phyloP scores from a whole-genome alignment of 306 rosid genomes.

The Sechiopsis laciniata region DNA sequence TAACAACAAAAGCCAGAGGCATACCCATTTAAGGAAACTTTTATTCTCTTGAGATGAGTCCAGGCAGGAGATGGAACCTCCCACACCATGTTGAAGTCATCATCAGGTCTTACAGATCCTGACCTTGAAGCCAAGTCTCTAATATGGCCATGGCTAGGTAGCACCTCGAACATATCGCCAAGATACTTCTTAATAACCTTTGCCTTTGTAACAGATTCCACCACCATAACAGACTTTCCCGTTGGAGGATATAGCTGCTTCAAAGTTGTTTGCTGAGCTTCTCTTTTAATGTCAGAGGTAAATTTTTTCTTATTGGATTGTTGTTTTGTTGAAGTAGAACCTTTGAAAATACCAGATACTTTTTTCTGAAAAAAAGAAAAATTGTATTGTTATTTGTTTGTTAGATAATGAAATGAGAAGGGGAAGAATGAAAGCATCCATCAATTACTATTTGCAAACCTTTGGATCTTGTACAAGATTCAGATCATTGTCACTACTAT shows the following conservation, averaged over 20 bases:
- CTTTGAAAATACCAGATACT: conserved; percentile 19
- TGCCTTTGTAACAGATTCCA: conserved; percentile 90
- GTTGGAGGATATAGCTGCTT: conserved; percentile 67
- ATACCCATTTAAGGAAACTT: conserved; percentile 77
- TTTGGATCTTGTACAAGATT: conserved; percentile 23
- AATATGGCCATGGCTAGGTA: conserved; percentile 97
- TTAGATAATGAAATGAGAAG: conserved; percentile 24
- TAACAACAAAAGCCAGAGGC: conserved; percentile 21
- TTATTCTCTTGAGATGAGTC: conserved; percentile 95
- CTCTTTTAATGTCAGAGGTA: conserved; percentile 31
- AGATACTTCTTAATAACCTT: conserved; percentile 88
- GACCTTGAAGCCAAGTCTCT: conserved; percentile 98
- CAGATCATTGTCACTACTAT: conserved; percentile 22
- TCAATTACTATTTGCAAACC: conserved; percentile 38
- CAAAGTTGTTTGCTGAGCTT: conserved; percentile 26
- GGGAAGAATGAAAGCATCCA: conserved; percentile 8
- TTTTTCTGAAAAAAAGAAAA: conserved; percentile 42
- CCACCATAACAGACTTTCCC: conserved; percentile 75
- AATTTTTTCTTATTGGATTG: conserved; percentile 41
- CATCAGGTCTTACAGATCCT: conserved; percentile 95
- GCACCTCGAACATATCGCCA: conserved; percentile 81
- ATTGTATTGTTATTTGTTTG: conserved; percentile 32
- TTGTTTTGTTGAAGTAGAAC: conserved; percentile 37
- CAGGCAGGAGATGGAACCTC: conserved; percentile 96
- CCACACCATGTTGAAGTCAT: conserved; percentile 98